These are phyloP conservation scores for Vickermania ingenoplastis DNA, from an alignment of 208 protist genomes.

Conservation along the genomic window DNA sequence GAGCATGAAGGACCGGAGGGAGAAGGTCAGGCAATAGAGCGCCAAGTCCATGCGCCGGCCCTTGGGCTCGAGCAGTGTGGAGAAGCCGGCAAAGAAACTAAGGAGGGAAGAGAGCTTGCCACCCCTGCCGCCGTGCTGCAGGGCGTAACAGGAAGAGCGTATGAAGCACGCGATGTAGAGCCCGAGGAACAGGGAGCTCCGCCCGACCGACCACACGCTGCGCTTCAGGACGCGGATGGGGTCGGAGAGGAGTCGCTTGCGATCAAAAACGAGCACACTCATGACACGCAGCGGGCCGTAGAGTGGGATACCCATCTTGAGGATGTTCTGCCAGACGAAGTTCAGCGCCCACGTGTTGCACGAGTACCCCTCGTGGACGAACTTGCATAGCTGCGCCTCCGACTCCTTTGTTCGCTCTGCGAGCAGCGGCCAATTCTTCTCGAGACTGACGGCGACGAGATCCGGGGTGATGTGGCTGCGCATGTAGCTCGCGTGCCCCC, in stretches of 20 bases:
- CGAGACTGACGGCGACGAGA: constrained; percentile 46
- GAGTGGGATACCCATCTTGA: constrained; percentile 64
- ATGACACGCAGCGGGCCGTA: constrained; percentile 68
- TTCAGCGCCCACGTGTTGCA: constrained; percentile 58
- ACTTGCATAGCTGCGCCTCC: constrained; percentile 27
- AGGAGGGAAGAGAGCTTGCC: constrained; percentile 30
- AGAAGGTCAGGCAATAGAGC: constrained; percentile 72
- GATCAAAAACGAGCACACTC: constrained; percentile 39
- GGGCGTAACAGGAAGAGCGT: constrained; percentile 48
- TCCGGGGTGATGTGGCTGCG: constrained; percentile 50
- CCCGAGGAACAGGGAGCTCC: constrained; percentile 67
- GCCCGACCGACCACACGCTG: constrained; percentile 40
- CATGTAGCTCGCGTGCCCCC: constrained; percentile 49
- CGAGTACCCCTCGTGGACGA: constrained; percentile 38
- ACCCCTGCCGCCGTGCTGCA: constrained; percentile 42
- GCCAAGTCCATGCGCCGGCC: constrained; percentile 74
- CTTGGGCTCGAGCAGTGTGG: constrained; percentile 75
- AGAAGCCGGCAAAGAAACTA: constrained; percentile 45
- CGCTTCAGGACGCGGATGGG: constrained; percentile 35
- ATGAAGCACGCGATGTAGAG: constrained; percentile 57
- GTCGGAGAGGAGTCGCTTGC: constrained; percentile 33
- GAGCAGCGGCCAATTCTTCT: constrained; percentile 13
- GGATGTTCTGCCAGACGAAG: constrained; percentile 48
- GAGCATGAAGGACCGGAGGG: constrained; percentile 65
- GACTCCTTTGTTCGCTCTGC: constrained; percentile 17